Evolutionary conservation across 306 rosid genomes (phyloP).

Genomic region (Rosa lucieae): DNA sequence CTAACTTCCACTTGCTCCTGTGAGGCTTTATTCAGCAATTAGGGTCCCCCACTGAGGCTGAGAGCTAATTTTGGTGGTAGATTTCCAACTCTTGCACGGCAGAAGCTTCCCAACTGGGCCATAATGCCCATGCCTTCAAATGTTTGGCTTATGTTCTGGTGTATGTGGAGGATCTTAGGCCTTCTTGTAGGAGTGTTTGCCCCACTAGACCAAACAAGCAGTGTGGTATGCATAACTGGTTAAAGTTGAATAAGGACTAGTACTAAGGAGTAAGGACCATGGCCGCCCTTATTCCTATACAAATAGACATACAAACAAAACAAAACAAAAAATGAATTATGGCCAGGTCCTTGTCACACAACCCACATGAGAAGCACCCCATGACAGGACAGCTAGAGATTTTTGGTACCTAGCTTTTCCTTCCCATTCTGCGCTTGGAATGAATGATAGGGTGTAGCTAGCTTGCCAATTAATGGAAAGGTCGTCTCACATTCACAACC

Average conservation of each 20-base stretch:
- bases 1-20: not conserved
- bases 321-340: not conserved
- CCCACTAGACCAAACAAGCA: conserved; percentile 7
- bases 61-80: not conserved
- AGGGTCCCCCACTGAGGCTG: not conserved
- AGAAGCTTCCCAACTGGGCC: conserved; percentile 5
- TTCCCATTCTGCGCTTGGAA: not conserved
- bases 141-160: not conserved
- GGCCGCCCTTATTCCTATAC: not conserved
- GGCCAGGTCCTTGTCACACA: not conserved
- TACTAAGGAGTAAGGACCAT: not conserved
- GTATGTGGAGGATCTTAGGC: not conserved
- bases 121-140: not conserved
- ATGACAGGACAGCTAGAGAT: conserved; percentile 5
- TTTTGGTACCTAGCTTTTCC: not conserved
- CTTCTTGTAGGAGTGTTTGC: not conserved
- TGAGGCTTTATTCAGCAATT: not conserved
- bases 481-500: not conserved
- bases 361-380: conserved; percentile 4
- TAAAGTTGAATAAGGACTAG: not conserved
- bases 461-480: not conserved
- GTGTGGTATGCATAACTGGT: not conserved
- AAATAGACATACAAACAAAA: not conserved
- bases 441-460: not conserved
- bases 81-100: not conserved